Conservation (phyloP, 305 asterid genomes). For the Plantago rigida region DNA sequence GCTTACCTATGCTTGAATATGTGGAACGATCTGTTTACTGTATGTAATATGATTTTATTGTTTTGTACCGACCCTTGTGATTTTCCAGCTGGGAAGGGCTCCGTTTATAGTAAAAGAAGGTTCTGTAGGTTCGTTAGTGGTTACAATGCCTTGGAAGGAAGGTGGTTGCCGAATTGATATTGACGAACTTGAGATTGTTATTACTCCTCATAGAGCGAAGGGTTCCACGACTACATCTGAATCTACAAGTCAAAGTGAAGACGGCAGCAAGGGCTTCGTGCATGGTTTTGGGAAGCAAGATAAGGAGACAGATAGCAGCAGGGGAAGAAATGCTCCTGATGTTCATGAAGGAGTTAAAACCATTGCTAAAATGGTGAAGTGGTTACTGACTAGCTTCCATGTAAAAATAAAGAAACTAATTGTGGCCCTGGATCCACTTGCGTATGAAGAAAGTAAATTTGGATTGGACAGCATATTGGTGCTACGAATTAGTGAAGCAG, state of each 20-base stretch:
- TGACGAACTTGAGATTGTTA: conserved; percentile 80
- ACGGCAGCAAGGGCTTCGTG: conserved; percentile 25
- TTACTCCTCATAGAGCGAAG: conserved; percentile 51
- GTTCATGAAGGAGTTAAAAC: conserved; percentile 99
- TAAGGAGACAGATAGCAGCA: conserved; percentile 31
- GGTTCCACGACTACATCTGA: conserved; percentile 35
- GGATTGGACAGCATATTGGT: conserved; percentile 61
- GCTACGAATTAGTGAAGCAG: conserved; percentile 71
- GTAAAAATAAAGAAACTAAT: conserved; percentile 66
- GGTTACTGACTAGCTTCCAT: conserved; percentile 82
- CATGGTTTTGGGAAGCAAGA: conserved; percentile 38
- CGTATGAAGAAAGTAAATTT: conserved; percentile 38
- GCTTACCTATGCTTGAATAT: no score
- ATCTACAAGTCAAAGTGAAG: conserved; percentile 31
- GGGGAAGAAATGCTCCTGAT: conserved; percentile 42
- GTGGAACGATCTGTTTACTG: background rate
- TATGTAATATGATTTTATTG: conserved; percentile 14
- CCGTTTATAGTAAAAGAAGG: conserved; percentile 72
- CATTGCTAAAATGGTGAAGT: conserved; percentile 89
- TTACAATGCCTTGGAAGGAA: conserved; percentile 88
- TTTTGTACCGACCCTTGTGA: conserved; percentile 23
- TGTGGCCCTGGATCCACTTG: conserved; percentile 76
- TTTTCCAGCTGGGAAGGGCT: conserved; percentile 64
- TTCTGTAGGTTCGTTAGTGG: conserved; percentile 69
- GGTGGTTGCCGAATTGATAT: conserved; percentile 78